A percentile compares a stretch with the other conserved stretches of the same genome.
These are phyloP conservation scores for Leptomonas pyrrhocoris DNA, from an alignment of 208 protist species.

Conservation along the genomic window DNA sequence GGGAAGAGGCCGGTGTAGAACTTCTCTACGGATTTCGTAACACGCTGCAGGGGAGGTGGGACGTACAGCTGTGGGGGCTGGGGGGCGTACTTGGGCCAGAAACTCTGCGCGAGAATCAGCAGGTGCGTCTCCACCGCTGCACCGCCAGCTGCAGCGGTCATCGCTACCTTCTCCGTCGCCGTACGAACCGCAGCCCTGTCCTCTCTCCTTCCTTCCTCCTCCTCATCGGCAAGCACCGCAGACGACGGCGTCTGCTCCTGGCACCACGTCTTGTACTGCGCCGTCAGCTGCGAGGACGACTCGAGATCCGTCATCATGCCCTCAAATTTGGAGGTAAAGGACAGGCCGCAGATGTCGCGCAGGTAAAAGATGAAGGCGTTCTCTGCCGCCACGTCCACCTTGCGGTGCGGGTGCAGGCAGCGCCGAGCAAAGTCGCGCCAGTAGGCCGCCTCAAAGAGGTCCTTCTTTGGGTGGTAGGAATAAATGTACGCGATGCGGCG, in stretches of 20 bases:
- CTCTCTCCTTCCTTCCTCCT: constrained; percentile 12
- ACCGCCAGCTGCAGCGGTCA: background rate
- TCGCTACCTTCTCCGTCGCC: background rate
- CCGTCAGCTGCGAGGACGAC: constrained; percentile 40
- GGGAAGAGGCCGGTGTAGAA: constrained; percentile 89
- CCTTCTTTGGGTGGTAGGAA: constrained; percentile 90
- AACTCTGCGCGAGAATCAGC: constrained; percentile 88
- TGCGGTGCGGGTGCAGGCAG: constrained; percentile 87
- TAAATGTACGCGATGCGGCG: constrained; percentile 76
- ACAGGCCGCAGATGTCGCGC: constrained; percentile 92
- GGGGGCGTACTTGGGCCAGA: constrained; percentile 85
- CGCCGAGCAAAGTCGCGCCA: constrained; percentile 94
- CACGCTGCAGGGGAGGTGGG: constrained; percentile 45
- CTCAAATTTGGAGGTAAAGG: constrained; percentile 95
- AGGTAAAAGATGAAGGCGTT: constrained; percentile 92
- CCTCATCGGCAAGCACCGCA: background rate
- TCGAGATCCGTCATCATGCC: constrained; percentile 91
- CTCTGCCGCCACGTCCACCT: constrained; percentile 83
- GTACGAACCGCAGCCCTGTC: no score
- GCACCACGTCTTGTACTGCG: constrained; percentile 49
- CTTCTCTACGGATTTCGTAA: constrained; percentile 60
- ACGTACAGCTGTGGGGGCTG: constrained; percentile 38
- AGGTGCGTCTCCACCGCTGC: constrained; percentile 71
- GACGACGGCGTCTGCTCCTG: constrained; percentile 7
- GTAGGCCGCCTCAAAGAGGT: constrained; percentile 97